phyloP scores from a whole-genome alignment of 768 basidiomycete species.

The Suillus tomentosus region DNA sequence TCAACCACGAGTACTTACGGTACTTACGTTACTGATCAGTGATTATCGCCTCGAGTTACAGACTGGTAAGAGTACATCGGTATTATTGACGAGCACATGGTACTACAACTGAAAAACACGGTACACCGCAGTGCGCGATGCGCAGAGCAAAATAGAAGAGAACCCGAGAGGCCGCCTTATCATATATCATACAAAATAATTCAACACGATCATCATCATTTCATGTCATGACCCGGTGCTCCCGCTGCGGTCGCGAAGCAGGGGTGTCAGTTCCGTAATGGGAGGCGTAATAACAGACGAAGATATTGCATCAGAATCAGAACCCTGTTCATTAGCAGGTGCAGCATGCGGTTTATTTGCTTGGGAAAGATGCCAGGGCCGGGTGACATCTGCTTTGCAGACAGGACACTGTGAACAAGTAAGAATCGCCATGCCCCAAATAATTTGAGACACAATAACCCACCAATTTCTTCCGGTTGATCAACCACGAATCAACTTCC shows the following conservation, averaged over 20 bases:
- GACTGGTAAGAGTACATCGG: neutral
- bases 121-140: neutral
- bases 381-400: slow-evolving; percentile 91
- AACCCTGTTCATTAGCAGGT: slow-evolving; percentile 2
- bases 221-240: slow-evolving; percentile 17
- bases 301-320: slow-evolving; percentile 13
- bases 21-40: neutral
- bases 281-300: slow-evolving; percentile 18
- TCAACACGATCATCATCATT: slow-evolving; percentile 19
- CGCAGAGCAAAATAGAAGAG: neutral
- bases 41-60: neutral
- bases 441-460: slow-evolving; percentile 31
- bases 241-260: slow-evolving; percentile 27
- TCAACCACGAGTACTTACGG: no score
- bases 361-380: slow-evolving; percentile 42
- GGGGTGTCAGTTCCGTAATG: slow-evolving; percentile 36
- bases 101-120: neutral
- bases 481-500: slow-evolving; percentile 92
- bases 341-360: slow-evolving; percentile 16
- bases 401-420: slow-evolving; percentile 70
- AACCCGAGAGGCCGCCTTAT: slow-evolving; percentile 2
- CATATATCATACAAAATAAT: slow-evolving; percentile 29
- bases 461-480: slow-evolving; percentile 90
- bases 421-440: slow-evolving; percentile 7
- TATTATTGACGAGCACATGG: slow-evolving; percentile 2